Conservation (phyloP, 2,329 filamentous ascomycete genomes). For the Colletotrichum brevisporum region DNA sequence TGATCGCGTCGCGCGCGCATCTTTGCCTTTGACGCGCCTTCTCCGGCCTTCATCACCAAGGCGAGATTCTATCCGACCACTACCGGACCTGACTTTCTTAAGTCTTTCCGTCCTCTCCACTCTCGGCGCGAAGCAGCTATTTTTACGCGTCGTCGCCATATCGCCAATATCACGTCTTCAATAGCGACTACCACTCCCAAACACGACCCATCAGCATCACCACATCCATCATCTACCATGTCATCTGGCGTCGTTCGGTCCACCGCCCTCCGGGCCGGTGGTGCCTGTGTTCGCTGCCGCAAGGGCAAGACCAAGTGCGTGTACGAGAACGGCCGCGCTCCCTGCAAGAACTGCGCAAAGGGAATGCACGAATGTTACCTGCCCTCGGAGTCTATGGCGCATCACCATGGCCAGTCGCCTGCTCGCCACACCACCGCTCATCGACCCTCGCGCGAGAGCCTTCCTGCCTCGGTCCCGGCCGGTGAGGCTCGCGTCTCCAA, state of each 20-base stretch:
- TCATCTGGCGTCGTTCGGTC: slow-evolving; percentile 65
- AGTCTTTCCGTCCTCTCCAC: too few species aligned
- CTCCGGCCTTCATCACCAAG: neutral
- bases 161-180: too few species aligned
- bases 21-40: neutral
- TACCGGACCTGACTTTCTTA: too few species aligned
- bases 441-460: slow-evolving; percentile 66
- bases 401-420: slow-evolving; percentile 72
- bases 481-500: slow-evolving; percentile 59
- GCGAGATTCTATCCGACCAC: neutral
- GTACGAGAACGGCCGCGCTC: slow-evolving; percentile 73
- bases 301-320: slow-evolving; percentile 76
- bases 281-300: slow-evolving; percentile 73
- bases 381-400: slow-evolving; percentile 71
- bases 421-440: slow-evolving; percentile 63
- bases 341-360: slow-evolving; percentile 75
- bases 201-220: neutral
- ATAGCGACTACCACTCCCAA: too few species aligned
- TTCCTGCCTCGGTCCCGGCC: slow-evolving; percentile 65
- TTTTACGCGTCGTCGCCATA: too few species aligned
- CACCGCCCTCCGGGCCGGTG: slow-evolving; percentile 72
- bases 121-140: too few species aligned
- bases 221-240: slow-evolving; percentile 51
- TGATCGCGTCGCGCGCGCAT: slow-evolving; percentile 29
- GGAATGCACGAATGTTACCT: slow-evolving; percentile 76